Evolutionary conservation across 345 rosid genomes (phyloP), one percentile per base, ranked within the genome.

Genomic region (Salix dunnii): DNA sequence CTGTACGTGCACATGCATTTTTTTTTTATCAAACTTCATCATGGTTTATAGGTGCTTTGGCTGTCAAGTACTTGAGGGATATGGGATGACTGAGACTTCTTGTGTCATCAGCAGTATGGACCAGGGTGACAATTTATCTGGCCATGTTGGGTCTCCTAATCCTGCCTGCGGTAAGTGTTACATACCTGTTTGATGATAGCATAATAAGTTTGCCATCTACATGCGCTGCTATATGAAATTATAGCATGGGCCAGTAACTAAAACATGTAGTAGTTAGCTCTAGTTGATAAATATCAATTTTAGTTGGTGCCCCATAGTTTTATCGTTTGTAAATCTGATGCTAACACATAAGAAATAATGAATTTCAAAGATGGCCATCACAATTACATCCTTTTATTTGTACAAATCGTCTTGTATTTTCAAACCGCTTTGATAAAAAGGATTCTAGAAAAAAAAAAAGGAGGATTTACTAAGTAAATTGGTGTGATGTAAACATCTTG

Each of bases 21-120:
- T 7, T 0, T 42, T 4, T 33, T n/a, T 21, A 28, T 53, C 61
- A 21, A 51, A 18, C 20, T 23, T 38, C 49, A 78, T 31, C 35
- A 36, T 18, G 46, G 71, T 65, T 73, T 35, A 71, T 88, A 94
- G 98, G 84, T 94, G 98, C 86, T 94, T 94, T 88, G 97, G 96
- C 46, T 91, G 98, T 82, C 77, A 82, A 75, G 89, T 94, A 73
- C 68, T 85, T 75, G 97, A 94, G 85, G 98, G 95, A 55, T 94
- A 92, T 78, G 97, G 97, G 81, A 88, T 94, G 98, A 94, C 97
- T 20, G 97, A 94, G 87, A 91, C 97, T 55, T 88, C 97, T 68
- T 86, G 91, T 81, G 40, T 92, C 74, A 88, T 90, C 82, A 88
- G 89, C 81, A 35, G 83, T 75, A 84, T 83, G 84, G 92, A 92